Percentiles rank a stretch among this genome's conserved stretches.
Conservation (phyloP, 1,284 basidiomycete species). For the Wallemia mellicola region DNA sequence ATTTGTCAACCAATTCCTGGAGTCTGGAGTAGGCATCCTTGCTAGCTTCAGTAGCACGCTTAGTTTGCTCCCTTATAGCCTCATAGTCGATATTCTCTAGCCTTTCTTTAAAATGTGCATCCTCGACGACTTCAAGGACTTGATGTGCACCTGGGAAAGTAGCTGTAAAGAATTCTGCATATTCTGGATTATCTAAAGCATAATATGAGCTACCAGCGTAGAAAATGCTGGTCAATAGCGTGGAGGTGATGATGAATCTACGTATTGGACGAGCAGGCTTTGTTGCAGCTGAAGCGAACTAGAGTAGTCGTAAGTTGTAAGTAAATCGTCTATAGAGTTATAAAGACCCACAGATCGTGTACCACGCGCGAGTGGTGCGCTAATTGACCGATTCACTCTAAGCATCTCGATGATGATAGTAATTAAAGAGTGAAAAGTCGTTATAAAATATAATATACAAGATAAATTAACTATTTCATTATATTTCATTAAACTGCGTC, state of each 20-base stretch:
- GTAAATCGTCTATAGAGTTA: background rate
- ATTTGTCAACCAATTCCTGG: slow-evolving; percentile 17
- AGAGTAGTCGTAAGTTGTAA: background rate
- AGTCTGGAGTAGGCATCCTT: slow-evolving; percentile 24
- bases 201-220: slow-evolving; percentile 46
- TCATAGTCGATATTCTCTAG: slow-evolving; percentile 23
- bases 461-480: no score
- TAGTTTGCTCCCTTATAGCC: slow-evolving; percentile 9
- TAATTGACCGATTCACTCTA: background rate
- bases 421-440: background rate
- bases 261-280: slow-evolving; percentile 10
- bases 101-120: slow-evolving; percentile 33
- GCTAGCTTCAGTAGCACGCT: slow-evolving; percentile 18
- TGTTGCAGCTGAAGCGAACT: background rate
- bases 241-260: slow-evolving; percentile 16
- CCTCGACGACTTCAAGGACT: slow-evolving; percentile 50
- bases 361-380: background rate
- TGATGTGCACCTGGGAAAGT: slow-evolving; percentile 39
- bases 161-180: slow-evolving; percentile 52
- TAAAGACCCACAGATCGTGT: background rate
- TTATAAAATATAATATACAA: background rate
- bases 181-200: slow-evolving; percentile 36
- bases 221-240: slow-evolving; percentile 21
- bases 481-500: background rate
- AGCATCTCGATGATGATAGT: background rate